A percentile compares a stretch with the other conserved stretches of the same genome.
These are phyloP conservation scores for Rhodotorula sp. DNA, from an alignment of 1,284 basidiomycete species.

Conservation along the genomic window DNA sequence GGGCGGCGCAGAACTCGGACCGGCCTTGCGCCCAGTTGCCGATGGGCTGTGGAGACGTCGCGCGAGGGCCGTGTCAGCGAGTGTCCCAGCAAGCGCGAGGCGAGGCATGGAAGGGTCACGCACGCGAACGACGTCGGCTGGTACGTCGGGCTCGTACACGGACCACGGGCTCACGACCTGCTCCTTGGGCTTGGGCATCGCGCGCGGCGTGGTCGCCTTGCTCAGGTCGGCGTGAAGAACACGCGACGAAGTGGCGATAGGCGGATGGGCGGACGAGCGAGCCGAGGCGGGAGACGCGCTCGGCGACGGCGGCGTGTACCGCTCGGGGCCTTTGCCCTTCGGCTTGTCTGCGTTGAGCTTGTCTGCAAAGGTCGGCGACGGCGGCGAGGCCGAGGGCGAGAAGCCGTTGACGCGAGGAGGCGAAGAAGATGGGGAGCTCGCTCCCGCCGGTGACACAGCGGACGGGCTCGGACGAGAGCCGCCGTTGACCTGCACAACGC, in stretches of 20 bases:
- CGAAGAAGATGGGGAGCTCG: too few species aligned
- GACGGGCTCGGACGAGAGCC: background rate
- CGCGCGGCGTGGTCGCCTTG: background rate
- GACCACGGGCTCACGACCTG: background rate
- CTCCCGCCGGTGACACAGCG: too few species aligned
- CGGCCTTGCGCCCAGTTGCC: slow-evolving; percentile 12
- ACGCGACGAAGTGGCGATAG: too few species aligned
- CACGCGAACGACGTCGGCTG: background rate
- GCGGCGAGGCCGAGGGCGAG: too few species aligned
- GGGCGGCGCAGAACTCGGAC: slow-evolving; percentile 7
- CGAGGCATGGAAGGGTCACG: background rate
- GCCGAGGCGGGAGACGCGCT: background rate
- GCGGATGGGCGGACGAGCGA: background rate
- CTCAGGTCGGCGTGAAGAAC: background rate
- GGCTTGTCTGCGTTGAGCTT: too few species aligned
- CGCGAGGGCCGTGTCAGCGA: too few species aligned
- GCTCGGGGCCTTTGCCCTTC: too few species aligned
- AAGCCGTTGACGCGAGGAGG: too few species aligned
- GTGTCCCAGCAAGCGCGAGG: background rate
- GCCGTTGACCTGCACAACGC: background rate
- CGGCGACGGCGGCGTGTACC: too few species aligned
- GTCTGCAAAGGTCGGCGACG: too few species aligned
- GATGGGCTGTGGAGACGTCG: background rate
- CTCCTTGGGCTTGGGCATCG: background rate
- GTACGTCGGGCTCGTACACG: background rate